Base-by-base conservation (phyloP, 73 alveolate species). In the Paramecium sexaurelia region DNA sequence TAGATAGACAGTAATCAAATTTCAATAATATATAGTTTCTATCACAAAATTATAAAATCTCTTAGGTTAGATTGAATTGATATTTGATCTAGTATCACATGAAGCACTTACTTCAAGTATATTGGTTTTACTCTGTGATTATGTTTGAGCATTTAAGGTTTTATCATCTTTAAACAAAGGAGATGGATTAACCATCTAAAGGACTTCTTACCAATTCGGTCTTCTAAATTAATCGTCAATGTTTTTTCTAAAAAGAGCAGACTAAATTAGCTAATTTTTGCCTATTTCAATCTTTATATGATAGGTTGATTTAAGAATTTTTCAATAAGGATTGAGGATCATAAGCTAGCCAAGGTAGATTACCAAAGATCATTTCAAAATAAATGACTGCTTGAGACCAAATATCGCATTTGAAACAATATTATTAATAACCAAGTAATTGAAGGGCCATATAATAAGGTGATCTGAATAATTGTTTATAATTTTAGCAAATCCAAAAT, bases 401-500 rank as follows among this genome's bases (percentile, higher is more conserved):
- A 40, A 88, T 88, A 71, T 88, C 94, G 29, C 94, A 68, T 71
- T 88, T 88, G 33, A 61, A 88, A 40, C 91, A 88, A 51, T 88
- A 88, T 19, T 75, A 56, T 47, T 88, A 43, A 68, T 69, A 69
- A 9, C 73, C 55, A 10, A 88, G 55, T 11, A 88, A 15, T 57
- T 88, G 22, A 41, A 91, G 94, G 3, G 91, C 87, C 94, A 88
- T 88, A 43, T 88, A 88, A 43, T 68, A 68, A 0, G 94, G 94
- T 11, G 91, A 68, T 26, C 94, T 56, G 90, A 78, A 40, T 67
- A 67, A 88, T 88, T 82, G 19, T 66, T 56, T 27, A 88, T 51
- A 17, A 68, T 88, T 40, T 75, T 88, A 19, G 94, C 94, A 68
- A 88, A 88, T 9, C 94, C 94, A 43, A 88, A 88, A 71, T 88